Conservation (phyloP, 345 rosid genomes). For the Eucalyptus tenuipes region DNA sequence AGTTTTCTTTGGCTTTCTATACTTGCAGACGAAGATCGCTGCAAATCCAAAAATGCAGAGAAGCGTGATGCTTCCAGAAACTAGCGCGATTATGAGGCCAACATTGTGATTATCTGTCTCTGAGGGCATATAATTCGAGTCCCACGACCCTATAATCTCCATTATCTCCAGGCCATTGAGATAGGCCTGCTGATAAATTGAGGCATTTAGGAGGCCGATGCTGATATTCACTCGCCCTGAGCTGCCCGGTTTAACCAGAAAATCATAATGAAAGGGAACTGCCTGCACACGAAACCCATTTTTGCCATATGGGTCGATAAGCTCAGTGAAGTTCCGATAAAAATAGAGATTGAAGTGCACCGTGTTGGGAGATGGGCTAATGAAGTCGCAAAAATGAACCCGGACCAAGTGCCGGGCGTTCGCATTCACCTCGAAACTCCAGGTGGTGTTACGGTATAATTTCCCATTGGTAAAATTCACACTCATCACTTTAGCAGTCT, state of each 20-base stretch:
- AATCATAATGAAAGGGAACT: constrained; percentile 29
- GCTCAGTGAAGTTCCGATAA: not conserved
- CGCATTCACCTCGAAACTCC: constrained; percentile 24
- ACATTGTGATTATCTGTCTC: not conserved
- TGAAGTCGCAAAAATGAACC: constrained; percentile 43
- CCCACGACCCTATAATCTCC: constrained; percentile 15
- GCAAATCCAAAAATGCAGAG: not conserved
- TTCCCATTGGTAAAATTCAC: not conserved
- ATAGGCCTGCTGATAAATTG: not conserved
- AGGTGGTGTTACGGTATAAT: constrained; percentile 13
- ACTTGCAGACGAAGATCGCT: not conserved
- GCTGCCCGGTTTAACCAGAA: constrained; percentile 29
- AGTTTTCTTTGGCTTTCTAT: not conserved
- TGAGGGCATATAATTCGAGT: not conserved
- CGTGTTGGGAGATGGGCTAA: not conserved
- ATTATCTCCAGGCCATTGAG: constrained; percentile 50
- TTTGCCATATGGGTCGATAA: constrained; percentile 3
- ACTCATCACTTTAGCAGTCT: constrained; percentile 26
- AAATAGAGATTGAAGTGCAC: constrained; percentile 21
- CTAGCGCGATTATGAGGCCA: constrained; percentile 6
- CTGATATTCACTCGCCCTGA: constrained; percentile 19
- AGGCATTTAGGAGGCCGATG: constrained; percentile 1
- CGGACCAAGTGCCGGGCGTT: constrained; percentile 30
- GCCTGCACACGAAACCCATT: not conserved
- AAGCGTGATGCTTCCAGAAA: constrained; percentile 6